Evolutionary conservation across 441 rosid genomes (phyloP), one percentile per base, ranked within the genome.

Genomic region (Melastoma candidum): DNA sequence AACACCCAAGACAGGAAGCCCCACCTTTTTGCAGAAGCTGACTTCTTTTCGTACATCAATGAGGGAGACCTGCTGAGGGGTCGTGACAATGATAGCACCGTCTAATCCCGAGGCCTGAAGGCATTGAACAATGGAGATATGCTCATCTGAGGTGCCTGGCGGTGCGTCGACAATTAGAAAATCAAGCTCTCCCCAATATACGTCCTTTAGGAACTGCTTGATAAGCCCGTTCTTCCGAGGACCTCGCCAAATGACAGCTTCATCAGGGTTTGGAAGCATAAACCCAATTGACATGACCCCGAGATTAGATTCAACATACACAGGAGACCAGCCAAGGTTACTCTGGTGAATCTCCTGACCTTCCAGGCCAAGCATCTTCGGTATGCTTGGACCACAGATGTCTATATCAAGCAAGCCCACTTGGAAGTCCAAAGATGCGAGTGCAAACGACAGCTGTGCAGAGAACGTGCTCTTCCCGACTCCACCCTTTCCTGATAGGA

Each of bases 381-480:
- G 98, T 61, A 92, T 85, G 82, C 98, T 92, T 44, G 98, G 98
- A 2, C 98, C 95, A 11, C 97, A 92, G 17, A 92, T 84, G 62
- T 88, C 97, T 17, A 92, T 80, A 61, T 92, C 97, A 50, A 92
- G 69, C 3, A 92, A 80, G 44, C 98, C 97, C 17, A 88, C 94
- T 73, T 92, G 94, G 66, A 82, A 81, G 57, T 84, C 90, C 88
- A 79, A 77, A 17, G 81, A 77, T 0, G 97, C 98, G 26, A 92
- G 78, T 4, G 95, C 95, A 57, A 72, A 92, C 1, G 95, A 73
- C 47, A 92, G 84, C 71, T 92, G 95, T 54, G 98, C 90, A 10
- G 97, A 88, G 73, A 92, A 81, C 46, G 98, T 92, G 73, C 98
- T 92, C 76, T 92, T 88, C 48, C 98, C 97, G 63, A 88, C 97